Base-by-base conservation (phyloP, 495 filamentous ascomycete genomes). In the Hypoxylon lienhwacheense region DNA sequence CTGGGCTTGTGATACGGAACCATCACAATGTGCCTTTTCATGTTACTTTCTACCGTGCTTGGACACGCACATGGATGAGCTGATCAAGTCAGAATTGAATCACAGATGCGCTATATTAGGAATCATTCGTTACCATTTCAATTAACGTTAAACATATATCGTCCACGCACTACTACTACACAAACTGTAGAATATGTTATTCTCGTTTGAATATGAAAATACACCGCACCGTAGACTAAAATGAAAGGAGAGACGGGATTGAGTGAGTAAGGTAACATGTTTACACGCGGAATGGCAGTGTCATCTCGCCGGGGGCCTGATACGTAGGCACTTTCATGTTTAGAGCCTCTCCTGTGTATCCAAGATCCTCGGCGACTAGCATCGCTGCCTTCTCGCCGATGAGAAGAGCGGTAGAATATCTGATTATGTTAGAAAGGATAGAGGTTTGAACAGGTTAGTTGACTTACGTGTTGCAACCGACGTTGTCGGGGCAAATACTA, bases 341-440 rank as follows among this genome's bases (percentile, higher is more conserved):
- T 47, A 93, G 73, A 32, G 81, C 87, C 33, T 77, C 74, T 12
- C 88, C 87, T 17, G 79, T 83, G 67, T 90, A 91, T 3, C 88
- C 88, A 15, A 90, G 73, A 56, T 90, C 85, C 67, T 89, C 86
- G 2, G 82, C 87, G n/a, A 81, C 73, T 1, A 91, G 75, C 51
- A 85, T 70, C 0, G 86, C 85, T 16, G 79, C 83, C 70, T 93
- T 93, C 74, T 93, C 88, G n/a, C 87, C 89, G 46, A 93, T 91
- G 5, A 90, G 73, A 7, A 91, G 78, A 17, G 88, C 87, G 10
- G 86, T 90, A 34, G 81, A 81, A 63, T 84, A 84, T 22, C 73
- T 76, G 21, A 7, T 24, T 0, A 7, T 17, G 16, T 35, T 22
- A 55, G 36, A 3, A 29, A 29, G 10, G 7, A 33, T 5, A 31